These are phyloP conservation scores for Xanthoceras sorbifolium DNA, from an alignment of 345 rosid species.

Conservation along the genomic window DNA sequence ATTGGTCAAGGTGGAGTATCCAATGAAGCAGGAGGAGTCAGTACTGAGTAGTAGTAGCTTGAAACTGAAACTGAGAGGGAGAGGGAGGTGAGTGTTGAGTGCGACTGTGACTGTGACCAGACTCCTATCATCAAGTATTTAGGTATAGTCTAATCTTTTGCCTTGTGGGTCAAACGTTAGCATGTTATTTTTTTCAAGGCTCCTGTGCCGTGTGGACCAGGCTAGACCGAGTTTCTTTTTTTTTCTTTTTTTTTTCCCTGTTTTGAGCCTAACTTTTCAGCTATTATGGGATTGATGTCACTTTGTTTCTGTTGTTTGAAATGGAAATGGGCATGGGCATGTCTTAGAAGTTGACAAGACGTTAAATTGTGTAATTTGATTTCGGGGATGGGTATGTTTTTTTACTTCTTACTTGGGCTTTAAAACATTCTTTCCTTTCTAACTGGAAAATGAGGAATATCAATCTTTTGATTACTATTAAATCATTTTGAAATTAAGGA, in stretches of 20 bases:
- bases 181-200: constrained; percentile 8
- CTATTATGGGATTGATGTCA: neutral
- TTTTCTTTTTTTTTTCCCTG: neutral
- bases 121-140: neutral
- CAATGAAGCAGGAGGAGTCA: neutral
- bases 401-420: too few species aligned
- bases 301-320: neutral
- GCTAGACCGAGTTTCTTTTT: neutral
- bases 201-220: constrained; percentile 25
- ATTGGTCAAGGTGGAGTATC: constrained; percentile 16
- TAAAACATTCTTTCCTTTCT: too few species aligned
- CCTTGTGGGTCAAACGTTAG: constrained; percentile 13
- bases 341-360: neutral
- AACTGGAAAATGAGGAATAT: too few species aligned
- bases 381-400: too few species aligned
- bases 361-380: too few species aligned
- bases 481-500: too few species aligned
- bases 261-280: constrained; percentile 15
- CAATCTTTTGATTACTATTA: too few species aligned
- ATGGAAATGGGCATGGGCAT: too few species aligned
- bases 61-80: neutral
- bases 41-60: too few species aligned
- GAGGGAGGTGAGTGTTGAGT: neutral
- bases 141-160: constrained; percentile 1
- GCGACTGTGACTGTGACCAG: neutral